Conservation (phyloP, 139 green algal genomes). For the Auxenochlorella pyrenoidosa region DNA sequence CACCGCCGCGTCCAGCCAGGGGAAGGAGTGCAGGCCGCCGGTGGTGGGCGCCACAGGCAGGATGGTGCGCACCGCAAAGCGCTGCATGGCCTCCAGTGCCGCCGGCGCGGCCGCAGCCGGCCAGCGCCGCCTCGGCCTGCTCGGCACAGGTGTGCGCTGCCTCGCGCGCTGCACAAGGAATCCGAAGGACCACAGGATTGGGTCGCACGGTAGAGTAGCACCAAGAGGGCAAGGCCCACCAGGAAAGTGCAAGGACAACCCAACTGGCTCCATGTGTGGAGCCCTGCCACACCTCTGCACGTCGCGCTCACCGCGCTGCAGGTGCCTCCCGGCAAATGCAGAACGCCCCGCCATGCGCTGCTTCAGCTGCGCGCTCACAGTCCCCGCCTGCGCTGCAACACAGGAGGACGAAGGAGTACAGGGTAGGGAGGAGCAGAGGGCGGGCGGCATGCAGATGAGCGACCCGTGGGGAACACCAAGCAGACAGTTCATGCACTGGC, state of each 20-base stretch:
- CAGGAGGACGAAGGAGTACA: not conserved
- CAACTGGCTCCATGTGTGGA: too few relatives aligned
- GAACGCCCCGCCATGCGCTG: not conserved
- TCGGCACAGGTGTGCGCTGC: not conserved
- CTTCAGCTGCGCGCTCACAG: not conserved
- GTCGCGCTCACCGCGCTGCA: not conserved
- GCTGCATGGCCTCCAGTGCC: slow-evolving; percentile 18
- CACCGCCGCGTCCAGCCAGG: slow-evolving; percentile 10
- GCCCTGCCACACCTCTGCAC: not conserved
- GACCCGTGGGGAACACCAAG: not conserved
- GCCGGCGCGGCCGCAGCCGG: not conserved
- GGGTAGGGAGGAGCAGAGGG: not conserved
- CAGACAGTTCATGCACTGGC: not conserved
- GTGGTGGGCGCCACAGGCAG: not conserved
- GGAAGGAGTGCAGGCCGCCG: slow-evolving; percentile 11
- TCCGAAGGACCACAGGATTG: too few relatives aligned
- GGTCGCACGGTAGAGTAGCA: too few relatives aligned
- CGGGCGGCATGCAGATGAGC: not conserved
- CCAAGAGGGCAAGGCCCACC: too few relatives aligned
- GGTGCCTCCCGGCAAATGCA: not conserved
- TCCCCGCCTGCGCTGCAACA: not conserved
- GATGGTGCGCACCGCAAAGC: slow-evolving; percentile 14
- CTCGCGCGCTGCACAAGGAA: not conserved
- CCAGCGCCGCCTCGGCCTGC: not conserved
- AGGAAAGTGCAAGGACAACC: too few relatives aligned